Conservation (phyloP, 768 basidiomycete species). For the Paxillus ammoniavirescens region DNA sequence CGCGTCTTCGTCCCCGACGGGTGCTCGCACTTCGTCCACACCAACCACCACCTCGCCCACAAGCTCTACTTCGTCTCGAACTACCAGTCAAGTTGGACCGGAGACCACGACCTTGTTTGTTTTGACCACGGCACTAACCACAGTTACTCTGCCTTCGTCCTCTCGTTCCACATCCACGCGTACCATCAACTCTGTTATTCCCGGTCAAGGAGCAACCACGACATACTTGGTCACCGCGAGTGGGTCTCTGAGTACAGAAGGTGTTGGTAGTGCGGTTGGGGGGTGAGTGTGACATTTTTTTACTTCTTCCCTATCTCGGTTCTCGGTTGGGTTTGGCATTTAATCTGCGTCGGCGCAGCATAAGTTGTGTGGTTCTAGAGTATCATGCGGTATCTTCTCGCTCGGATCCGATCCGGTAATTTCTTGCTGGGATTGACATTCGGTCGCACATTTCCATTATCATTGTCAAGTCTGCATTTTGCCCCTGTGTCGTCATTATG, state of each 20-base stretch:
- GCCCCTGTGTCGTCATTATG: conserved; percentile 18
- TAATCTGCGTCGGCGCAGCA: not conserved
- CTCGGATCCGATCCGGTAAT: too few relatives aligned
- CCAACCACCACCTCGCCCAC: not conserved
- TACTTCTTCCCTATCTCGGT: not conserved
- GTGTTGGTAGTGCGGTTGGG: not conserved
- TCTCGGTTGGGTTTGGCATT: not conserved
- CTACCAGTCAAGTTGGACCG: not conserved
- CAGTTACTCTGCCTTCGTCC: not conserved
- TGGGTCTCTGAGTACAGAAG: conserved; percentile 22
- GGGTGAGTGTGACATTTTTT: conserved; percentile 16
- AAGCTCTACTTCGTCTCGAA: not conserved
- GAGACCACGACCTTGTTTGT: conserved; percentile 13
- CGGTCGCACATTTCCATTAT: too few relatives aligned
- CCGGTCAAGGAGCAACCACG: conserved; percentile 10
- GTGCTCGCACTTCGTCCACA: not conserved
- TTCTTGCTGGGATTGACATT: too few relatives aligned
- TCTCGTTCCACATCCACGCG: conserved; percentile 15
- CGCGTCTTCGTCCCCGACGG: not conserved
- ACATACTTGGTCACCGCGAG: conserved; percentile 21
- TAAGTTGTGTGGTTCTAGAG: not conserved
- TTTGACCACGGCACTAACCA: conserved; percentile 12
- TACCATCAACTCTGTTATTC: conserved; percentile 17
- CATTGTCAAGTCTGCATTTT: conserved; percentile 5
- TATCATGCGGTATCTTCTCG: too few relatives aligned